phyloP scores from a whole-genome alignment of 805 yeast species.

The Metschnikowia gruessii region DNA sequence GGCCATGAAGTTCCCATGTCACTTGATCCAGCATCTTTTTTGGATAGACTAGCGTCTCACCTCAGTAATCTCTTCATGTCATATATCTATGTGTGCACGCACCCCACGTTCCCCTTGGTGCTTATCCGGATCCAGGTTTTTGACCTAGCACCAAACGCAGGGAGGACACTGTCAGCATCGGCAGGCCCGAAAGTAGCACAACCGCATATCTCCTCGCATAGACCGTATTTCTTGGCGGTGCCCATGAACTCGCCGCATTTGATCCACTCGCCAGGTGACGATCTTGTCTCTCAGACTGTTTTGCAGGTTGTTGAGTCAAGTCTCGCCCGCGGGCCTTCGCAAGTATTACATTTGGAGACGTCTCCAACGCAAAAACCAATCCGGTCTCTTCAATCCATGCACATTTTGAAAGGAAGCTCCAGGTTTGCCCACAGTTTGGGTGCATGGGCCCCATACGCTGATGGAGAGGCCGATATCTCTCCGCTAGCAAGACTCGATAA shows the following conservation, averaged over 20 bases:
- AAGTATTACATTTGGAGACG: constrained; percentile 38
- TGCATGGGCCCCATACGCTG: constrained; percentile 72
- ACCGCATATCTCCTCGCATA: constrained; percentile 51
- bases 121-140: constrained; percentile 67
- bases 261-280: constrained; percentile 51
- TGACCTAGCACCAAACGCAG: constrained; percentile 37
- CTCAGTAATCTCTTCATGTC: constrained; percentile 52
- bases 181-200: not conserved
- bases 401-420: constrained; percentile 58
- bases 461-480: constrained; percentile 58
- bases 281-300: constrained; percentile 48
- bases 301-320: constrained; percentile 59
- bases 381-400: constrained; percentile 52
- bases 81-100: constrained; percentile 66
- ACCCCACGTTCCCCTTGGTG: constrained; percentile 59
- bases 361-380: constrained; percentile 36
- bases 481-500: constrained; percentile 50
- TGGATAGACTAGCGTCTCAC: constrained; percentile 45
- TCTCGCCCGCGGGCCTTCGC: constrained; percentile 44
- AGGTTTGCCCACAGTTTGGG: constrained; percentile 63
- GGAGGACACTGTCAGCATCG: not conserved
- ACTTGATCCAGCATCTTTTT: constrained; percentile 51
- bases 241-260: constrained; percentile 66
- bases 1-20: constrained; percentile 31
- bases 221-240: constrained; percentile 63